A percentile compares a stretch with the other conserved stretches of the same genome.
These are phyloP conservation scores for Micractinium sp. DNA, from an alignment of 139 green algal genomes.

Conservation along the genomic window DNA sequence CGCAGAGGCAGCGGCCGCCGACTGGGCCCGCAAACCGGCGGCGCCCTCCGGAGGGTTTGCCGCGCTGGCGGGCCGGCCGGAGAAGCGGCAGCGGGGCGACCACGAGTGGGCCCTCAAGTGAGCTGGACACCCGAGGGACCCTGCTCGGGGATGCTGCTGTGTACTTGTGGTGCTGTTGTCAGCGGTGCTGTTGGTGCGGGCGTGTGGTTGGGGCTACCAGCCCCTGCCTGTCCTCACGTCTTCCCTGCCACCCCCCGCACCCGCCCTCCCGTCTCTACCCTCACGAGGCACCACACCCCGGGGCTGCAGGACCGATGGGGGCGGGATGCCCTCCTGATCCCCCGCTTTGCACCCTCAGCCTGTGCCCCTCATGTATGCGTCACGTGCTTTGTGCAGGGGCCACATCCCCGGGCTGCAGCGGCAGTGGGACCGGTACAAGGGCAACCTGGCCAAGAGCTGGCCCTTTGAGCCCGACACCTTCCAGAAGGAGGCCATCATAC, in stretches of 20 bases:
- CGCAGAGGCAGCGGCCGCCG: neutral
- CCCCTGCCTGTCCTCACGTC: too few relatives aligned
- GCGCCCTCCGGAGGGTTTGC: neutral
- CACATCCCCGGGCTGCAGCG: constrained; percentile 46
- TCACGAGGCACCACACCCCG: too few relatives aligned
- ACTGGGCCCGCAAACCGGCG: neutral
- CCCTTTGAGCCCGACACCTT: constrained; percentile 88
- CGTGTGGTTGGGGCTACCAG: too few relatives aligned
- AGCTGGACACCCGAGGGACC: neutral
- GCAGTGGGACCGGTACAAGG: constrained; percentile 34
- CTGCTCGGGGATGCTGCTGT: too few relatives aligned
- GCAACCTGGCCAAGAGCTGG: constrained; percentile 47
- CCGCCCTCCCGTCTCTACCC: too few relatives aligned
- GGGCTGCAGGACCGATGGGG: too few relatives aligned
- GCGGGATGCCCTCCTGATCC: too few relatives aligned
- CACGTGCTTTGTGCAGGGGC: neutral
- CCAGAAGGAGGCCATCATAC: constrained; percentile 90
- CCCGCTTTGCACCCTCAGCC: neutral
- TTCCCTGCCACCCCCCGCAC: neutral
- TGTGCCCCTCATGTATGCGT: constrained; percentile 25
- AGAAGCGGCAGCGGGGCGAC: constrained; percentile 19
- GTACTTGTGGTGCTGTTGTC: neutral
- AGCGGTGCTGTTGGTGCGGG: neutral
- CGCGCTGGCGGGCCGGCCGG: neutral
- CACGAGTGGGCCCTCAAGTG: constrained; percentile 35